A percentile compares a stretch with the other conserved stretches of the same genome.
Conservation (phyloP, 139 green algal species). For the Axilococcus clingmanii region DNA sequence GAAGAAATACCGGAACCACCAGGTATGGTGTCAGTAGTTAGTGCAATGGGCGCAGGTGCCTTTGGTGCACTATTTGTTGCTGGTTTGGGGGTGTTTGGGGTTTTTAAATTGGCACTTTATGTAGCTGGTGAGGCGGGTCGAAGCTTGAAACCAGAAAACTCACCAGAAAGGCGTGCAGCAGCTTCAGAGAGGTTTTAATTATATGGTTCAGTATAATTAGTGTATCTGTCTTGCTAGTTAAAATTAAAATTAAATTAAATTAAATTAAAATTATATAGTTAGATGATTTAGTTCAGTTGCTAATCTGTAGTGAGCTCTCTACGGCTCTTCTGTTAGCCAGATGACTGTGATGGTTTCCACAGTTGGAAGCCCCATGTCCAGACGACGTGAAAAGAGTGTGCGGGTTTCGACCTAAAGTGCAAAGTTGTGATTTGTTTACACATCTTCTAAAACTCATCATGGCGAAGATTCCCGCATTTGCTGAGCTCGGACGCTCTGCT, state of each 20-base stretch:
- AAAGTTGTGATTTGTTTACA: no score
- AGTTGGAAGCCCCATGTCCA: not conserved
- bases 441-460: constrained; percentile 1
- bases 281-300: not conserved
- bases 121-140: constrained; percentile 27
- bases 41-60: constrained; percentile 36
- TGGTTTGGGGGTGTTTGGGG: constrained; percentile 33
- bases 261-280: constrained; percentile 2
- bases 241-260: not conserved
- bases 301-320: not conserved
- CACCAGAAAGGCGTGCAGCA: not conserved
- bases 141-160: not conserved
- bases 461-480: constrained; percentile 32
- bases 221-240: not conserved
- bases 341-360: not conserved
- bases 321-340: not conserved
- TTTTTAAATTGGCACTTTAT: constrained; percentile 41
- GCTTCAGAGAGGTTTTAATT: not conserved
- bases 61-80: constrained; percentile 35
- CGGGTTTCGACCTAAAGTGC: not conserved
- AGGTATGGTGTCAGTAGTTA: constrained; percentile 25
- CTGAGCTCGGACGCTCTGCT: constrained; percentile 25
- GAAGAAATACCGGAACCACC: constrained; percentile 24
- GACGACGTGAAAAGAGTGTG: not conserved
- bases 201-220: not conserved